Evolutionary conservation across 2,329 filamentous ascomycete genomes (phyloP).

Genomic region (Cercospora sesami): DNA sequence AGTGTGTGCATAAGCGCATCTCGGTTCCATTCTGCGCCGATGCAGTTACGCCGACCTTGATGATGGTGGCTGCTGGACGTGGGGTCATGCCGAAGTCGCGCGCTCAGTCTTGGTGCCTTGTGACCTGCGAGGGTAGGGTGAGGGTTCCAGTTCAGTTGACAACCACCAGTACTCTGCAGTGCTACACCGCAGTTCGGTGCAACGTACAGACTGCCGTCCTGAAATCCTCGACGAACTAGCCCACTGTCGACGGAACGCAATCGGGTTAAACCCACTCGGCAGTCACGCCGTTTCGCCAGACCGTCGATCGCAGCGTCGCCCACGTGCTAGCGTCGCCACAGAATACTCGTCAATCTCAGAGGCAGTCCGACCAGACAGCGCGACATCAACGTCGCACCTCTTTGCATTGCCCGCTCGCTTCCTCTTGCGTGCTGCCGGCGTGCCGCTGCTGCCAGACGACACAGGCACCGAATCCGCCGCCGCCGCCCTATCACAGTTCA

Average conservation of each 20-base stretch:
- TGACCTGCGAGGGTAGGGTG: not conserved
- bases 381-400: not conserved
- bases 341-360: not conserved
- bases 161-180: not conserved
- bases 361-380: not conserved
- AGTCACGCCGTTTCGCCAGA: not conserved
- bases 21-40: not conserved
- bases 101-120: not conserved
- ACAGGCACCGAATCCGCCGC: not conserved
- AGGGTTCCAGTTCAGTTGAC: not conserved
- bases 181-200: not conserved
- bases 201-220: not conserved
- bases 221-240: not conserved
- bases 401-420: not conserved
- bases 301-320: not conserved
- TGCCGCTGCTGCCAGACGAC: not conserved
- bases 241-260: not conserved
- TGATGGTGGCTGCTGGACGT: not conserved
- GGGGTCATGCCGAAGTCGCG: not conserved
- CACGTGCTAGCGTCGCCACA: not conserved
- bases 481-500: slow-evolving; percentile 1
- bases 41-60: not conserved
- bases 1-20: slow-evolving; percentile 1
- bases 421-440: not conserved
- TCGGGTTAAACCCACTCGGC: not conserved